phyloP scores from a whole-genome alignment of 2,329 filamentous ascomycete genomes.

The Fusarium marasasianum region DNA sequence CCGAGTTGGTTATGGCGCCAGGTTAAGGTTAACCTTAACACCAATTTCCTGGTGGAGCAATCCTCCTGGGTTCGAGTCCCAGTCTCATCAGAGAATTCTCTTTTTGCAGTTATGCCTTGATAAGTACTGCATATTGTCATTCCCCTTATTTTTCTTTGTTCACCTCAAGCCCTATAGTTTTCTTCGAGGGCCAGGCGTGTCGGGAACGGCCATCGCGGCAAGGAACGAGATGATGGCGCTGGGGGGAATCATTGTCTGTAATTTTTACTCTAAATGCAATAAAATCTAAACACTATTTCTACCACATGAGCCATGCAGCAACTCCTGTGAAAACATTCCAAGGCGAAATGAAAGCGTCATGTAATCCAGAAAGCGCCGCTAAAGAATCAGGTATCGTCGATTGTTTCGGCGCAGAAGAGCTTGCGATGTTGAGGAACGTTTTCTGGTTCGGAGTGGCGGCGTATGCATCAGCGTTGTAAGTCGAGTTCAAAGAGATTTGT shows the following conservation, averaged over 20 bases:
- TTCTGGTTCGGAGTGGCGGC: constrained; percentile 53
- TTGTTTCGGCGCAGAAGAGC: background rate
- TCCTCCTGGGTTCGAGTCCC: constrained; percentile 32
- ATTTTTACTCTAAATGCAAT: background rate
- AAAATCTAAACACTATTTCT: background rate
- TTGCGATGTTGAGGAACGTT: constrained; percentile 29
- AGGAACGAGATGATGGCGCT: background rate
- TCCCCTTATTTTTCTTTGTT: background rate
- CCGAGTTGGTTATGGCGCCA: constrained; percentile 33
- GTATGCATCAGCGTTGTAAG: constrained; percentile 67
- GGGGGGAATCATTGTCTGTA: background rate
- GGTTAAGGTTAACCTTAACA: constrained; percentile 31
- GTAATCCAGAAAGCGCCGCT: background rate
- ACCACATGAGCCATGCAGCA: background rate
- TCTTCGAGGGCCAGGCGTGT: accelerated
- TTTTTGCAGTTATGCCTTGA: background rate
- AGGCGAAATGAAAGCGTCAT: background rate
- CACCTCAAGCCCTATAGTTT: accelerated
- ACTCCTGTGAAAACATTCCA: background rate
- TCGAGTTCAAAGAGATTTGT: constrained; percentile 64
- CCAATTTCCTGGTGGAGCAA: constrained; percentile 30
- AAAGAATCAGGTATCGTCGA: background rate
- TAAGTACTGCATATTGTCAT: background rate
- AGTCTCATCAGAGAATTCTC: constrained; percentile 12
- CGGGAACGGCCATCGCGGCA: accelerated